A percentile compares a stretch with the other conserved stretches of the same genome.
phyloP scores from a whole-genome alignment of 1,139 yeast genomes.

The Pichia sp. region DNA sequence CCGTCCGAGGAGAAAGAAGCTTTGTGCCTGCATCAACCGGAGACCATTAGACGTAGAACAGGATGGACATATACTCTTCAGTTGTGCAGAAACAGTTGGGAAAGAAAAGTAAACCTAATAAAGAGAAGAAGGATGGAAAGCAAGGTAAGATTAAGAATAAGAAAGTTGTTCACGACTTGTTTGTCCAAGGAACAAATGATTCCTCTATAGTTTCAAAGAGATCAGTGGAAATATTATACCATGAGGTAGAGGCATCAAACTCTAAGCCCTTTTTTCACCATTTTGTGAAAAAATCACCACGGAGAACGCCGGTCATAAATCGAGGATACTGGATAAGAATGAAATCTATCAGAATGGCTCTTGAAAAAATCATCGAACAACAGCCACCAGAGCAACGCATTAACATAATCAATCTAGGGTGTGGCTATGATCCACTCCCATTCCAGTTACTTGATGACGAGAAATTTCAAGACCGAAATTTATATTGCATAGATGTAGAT shows the following conservation, averaged over 20 bases:
- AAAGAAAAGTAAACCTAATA: conserved; percentile 1
- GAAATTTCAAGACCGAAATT: conserved; percentile 24
- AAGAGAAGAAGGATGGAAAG: conserved; percentile 3
- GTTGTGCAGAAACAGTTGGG: conserved; percentile 17
- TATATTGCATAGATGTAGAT: conserved; percentile 66
- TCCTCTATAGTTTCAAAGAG: conserved; percentile 80
- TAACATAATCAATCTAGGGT: conserved; percentile 65
- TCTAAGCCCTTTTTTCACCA: conserved; percentile 46
- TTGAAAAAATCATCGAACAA: conserved; percentile 40
- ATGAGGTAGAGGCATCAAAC: conserved; percentile 34
- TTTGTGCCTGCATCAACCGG: no score
- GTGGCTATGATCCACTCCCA: conserved; percentile 79
- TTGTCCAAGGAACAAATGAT: conserved; percentile 77
- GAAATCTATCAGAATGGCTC: conserved; percentile 58
- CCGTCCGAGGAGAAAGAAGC: no score
- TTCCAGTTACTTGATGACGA: conserved; percentile 51
- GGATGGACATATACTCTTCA: conserved; percentile 11
- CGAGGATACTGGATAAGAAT: conserved; percentile 82
- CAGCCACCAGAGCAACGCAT: conserved; percentile 18
- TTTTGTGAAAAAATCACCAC: conserved; percentile 63
- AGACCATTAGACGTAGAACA: not conserved
- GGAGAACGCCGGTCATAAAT: conserved; percentile 77
- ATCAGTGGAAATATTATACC: conserved; percentile 68
- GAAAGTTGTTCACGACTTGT: conserved; percentile 54
- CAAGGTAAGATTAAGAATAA: conserved; percentile 29